Conservation (phyloP, 306 rosid species). For the Fagus crenata region DNA sequence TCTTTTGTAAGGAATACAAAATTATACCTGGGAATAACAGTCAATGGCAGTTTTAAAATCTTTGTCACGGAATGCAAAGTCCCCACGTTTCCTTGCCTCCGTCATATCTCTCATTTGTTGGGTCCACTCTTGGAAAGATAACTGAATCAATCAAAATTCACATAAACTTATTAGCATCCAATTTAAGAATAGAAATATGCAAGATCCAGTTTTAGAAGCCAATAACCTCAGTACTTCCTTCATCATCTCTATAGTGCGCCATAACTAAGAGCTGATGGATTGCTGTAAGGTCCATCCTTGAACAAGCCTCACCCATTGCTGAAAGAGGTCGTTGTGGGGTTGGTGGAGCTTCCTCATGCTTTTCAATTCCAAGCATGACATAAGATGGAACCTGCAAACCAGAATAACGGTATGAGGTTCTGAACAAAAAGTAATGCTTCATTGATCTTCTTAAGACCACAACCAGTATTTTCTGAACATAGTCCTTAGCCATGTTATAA, state of each 20-base stretch:
- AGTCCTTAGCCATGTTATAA: slow-evolving; percentile 3
- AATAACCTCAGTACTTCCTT: slow-evolving; percentile 92
- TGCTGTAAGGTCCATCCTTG: slow-evolving; percentile 99
- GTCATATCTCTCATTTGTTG: slow-evolving; percentile 96
- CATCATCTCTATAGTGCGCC: slow-evolving; percentile 89
- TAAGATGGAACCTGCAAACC: slow-evolving; percentile 73
- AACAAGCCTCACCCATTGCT: slow-evolving; percentile 98
- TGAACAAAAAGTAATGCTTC: slow-evolving; percentile 6
- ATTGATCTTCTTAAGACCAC: slow-evolving; percentile 22
- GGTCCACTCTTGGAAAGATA: slow-evolving; percentile 99
- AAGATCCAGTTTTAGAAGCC: slow-evolving; percentile 13
- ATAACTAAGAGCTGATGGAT: slow-evolving; percentile 89
- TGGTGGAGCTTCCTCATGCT: slow-evolving; percentile 80
- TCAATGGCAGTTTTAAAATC: slow-evolving; percentile 86
- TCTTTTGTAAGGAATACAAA: slow-evolving; percentile 6
- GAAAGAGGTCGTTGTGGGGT: slow-evolving; percentile 93
- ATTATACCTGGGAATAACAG: slow-evolving; percentile 85
- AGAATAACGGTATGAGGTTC: slow-evolving; percentile 19
- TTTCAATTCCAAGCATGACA: slow-evolving; percentile 84
- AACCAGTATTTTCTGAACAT: background rate
- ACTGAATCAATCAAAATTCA: slow-evolving; percentile 53
- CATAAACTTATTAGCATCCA: slow-evolving; percentile 29
- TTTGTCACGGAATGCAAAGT: slow-evolving; percentile 86
- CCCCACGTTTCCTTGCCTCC: slow-evolving; percentile 97
- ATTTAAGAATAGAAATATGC: slow-evolving; percentile 22